These are phyloP conservation scores for Stentor roeselii DNA, from an alignment of 73 alveolate genomes.

Conservation along the genomic window DNA sequence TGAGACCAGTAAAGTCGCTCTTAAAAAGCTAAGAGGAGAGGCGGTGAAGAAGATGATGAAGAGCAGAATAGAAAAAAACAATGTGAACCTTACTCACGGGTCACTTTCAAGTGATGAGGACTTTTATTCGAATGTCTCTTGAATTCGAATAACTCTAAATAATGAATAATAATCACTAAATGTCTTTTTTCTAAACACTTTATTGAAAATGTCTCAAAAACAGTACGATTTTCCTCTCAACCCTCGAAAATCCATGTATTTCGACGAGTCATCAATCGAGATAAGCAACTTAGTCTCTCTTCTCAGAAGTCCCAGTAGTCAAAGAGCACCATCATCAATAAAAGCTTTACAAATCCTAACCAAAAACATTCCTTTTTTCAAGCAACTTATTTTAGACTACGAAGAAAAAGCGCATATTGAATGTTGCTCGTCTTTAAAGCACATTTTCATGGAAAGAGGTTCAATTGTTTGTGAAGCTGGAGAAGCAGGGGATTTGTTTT, in stretches of 20 bases:
- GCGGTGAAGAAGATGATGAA: background rate
- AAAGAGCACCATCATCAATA: background rate
- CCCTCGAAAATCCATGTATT: background rate
- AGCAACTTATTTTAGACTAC: background rate
- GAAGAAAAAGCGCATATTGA: conserved; percentile 7
- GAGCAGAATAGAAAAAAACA: too few relatives aligned
- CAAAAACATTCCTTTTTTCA: conserved; percentile 6
- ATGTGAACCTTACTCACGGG: background rate
- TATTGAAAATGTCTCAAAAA: too few relatives aligned
- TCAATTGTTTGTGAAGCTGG: conserved; percentile 9
- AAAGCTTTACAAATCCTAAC: background rate
- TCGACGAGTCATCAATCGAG: background rate
- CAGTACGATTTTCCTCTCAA: background rate
- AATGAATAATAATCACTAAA: too few relatives aligned
- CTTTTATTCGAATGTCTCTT: background rate
- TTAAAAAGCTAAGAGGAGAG: background rate
- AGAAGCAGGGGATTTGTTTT: background rate
- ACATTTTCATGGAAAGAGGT: background rate
- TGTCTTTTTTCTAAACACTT: too few relatives aligned
- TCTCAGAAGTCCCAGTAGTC: background rate
- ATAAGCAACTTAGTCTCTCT: background rate
- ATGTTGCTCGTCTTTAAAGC: background rate
- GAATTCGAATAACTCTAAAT: too few relatives aligned
- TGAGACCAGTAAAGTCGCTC: background rate
- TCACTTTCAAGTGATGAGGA: background rate